Conservation (phyloP, 768 basidiomycete species). For the Scleroderma bovista region DNA sequence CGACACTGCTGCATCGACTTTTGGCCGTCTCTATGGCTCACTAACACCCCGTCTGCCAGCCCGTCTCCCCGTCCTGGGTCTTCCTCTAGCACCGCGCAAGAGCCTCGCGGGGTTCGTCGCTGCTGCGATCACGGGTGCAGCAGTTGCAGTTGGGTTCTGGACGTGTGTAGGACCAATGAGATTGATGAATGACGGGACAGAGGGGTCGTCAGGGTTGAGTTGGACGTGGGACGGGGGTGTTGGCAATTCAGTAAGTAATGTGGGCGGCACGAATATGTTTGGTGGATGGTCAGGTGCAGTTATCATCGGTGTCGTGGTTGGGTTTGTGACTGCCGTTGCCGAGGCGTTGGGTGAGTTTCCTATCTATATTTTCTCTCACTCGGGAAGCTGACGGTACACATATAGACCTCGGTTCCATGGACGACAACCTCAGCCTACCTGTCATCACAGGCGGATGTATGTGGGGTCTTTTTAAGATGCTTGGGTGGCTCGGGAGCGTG, state of each 20-base stretch:
- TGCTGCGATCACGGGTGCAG: conserved; percentile 65
- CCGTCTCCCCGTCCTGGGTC: conserved; percentile 33
- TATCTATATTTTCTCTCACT: background rate
- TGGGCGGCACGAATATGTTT: conserved; percentile 8
- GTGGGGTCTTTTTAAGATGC: conserved; percentile 47
- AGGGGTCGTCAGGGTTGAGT: conserved; percentile 28
- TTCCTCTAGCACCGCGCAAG: conserved; percentile 78
- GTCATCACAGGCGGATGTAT: conserved; percentile 76
- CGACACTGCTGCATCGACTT: conserved; percentile 88
- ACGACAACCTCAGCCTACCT: conserved; percentile 89
- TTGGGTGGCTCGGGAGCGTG: conserved; percentile 30
- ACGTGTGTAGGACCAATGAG: conserved; percentile 46
- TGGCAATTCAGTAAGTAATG: conserved; percentile 20
- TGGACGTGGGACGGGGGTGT: conserved; percentile 59
- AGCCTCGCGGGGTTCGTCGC: conserved; percentile 82
- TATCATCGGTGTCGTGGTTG: conserved; percentile 57
- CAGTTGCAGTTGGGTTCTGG: conserved; percentile 71
- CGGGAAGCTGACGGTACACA: background rate
- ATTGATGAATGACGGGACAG: conserved; percentile 6
- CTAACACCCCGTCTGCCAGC: conserved; percentile 58
- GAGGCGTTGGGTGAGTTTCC: conserved; percentile 75
- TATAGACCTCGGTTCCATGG: conserved; percentile 74
- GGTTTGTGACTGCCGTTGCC: conserved; percentile 77
- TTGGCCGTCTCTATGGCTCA: conserved; percentile 82
- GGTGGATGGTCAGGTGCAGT: conserved; percentile 42